phyloP scores from a whole-genome alignment of 1,284 basidiomycete genomes.

The Cryptococcus neoformans region DNA sequence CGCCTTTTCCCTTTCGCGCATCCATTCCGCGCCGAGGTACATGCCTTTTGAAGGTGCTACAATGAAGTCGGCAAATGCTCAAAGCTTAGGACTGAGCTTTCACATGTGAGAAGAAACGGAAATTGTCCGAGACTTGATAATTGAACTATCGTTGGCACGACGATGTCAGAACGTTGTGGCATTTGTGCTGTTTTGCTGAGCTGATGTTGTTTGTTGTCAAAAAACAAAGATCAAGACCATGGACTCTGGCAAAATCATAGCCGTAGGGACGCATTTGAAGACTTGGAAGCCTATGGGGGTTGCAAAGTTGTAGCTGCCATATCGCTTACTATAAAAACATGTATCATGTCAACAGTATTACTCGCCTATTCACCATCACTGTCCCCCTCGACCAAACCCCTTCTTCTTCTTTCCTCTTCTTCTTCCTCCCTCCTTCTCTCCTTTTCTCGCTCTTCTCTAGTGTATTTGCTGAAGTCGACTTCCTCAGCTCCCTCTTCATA shows the following conservation, averaged over 20 bases:
- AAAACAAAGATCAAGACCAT: slow-evolving; percentile 13
- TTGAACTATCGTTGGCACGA: too few species aligned
- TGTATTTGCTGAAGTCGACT: slow-evolving; percentile 83
- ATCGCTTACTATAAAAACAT: too few species aligned
- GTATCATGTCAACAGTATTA: background rate
- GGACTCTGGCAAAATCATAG: slow-evolving; percentile 20
- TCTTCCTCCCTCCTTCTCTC: slow-evolving; percentile 64
- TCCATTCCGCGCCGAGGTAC: too few species aligned
- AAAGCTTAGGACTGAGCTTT: background rate
- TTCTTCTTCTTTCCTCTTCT: slow-evolving; percentile 37
- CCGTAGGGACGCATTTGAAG: slow-evolving; percentile 27
- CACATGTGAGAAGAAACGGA: too few species aligned
- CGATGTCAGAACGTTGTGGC: too few species aligned
- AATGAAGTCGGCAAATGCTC: background rate
- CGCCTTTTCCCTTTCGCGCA: too few species aligned
- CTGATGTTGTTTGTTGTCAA: background rate
- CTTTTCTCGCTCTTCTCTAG: slow-evolving; percentile 60
- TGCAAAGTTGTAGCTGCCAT: slow-evolving; percentile 5
- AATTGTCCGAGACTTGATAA: too few species aligned
- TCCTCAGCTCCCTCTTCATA: slow-evolving; percentile 76
- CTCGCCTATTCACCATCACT: slow-evolving; percentile 26
- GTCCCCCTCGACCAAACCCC: slow-evolving; percentile 26
- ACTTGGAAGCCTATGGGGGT: slow-evolving; percentile 17
- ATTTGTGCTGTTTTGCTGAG: too few species aligned
- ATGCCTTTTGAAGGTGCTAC: too few species aligned